phyloP scores from a whole-genome alignment of 2,329 filamentous ascomycete species.

The Alternaria alternata region DNA sequence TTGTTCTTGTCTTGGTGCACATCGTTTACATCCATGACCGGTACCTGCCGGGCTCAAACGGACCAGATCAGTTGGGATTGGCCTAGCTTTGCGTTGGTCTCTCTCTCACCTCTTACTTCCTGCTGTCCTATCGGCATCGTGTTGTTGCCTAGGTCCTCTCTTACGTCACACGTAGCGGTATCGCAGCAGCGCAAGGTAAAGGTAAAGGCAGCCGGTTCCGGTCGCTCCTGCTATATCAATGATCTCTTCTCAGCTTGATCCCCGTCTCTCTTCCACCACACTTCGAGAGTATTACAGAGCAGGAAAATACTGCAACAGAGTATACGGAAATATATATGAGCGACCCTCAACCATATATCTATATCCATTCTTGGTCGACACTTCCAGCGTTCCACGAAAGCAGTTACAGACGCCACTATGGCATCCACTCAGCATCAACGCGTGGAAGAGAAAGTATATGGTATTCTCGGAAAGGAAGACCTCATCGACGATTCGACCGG shows the following conservation, averaged over 20 bases:
- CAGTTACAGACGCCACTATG: too few relatives aligned
- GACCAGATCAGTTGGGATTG: background rate
- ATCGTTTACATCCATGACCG: background rate
- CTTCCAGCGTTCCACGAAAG: too few relatives aligned
- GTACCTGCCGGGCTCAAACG: background rate
- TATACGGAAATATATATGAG: too few relatives aligned
- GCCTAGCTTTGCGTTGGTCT: background rate
- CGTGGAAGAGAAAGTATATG: background rate
- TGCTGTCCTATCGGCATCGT: background rate
- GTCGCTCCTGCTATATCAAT: background rate
- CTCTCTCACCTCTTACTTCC: background rate
- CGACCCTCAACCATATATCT: too few relatives aligned
- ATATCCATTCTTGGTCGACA: background rate
- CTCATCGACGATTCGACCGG: slow-evolving; percentile 4
- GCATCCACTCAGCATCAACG: background rate
- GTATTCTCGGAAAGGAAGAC: background rate
- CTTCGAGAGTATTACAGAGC: background rate
- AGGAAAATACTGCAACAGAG: rapidly evolving
- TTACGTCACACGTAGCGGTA: background rate
- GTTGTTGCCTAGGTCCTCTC: background rate
- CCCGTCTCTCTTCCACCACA: background rate
- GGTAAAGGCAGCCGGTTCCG: background rate
- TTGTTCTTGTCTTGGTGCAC: rapidly evolving
- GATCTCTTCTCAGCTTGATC: background rate
- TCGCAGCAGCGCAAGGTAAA: background rate